Base-by-base conservation (phyloP, 78 protist genomes). In the Dictyostelium brefeldianum region DNA sequence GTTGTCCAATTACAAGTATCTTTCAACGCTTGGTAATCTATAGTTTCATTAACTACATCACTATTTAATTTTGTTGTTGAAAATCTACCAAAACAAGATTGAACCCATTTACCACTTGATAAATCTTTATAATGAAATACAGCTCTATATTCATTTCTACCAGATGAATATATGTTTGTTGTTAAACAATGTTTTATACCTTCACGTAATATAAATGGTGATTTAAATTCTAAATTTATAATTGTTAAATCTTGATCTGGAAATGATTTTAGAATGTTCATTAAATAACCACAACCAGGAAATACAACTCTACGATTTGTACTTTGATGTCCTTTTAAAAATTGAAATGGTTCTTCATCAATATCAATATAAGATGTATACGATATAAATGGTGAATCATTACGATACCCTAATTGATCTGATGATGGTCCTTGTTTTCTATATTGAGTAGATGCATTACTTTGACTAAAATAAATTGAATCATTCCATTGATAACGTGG, bases 401-500 rank as follows among this genome's bases (percentile, higher is more conserved):
- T 20, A 18, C 57, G 47, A 41, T 71, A n/a, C 20, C 81, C 81
- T 18, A 75, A 36, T 31, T 36, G 48, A 5, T 51, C 27, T 0
- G 41, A 25, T 1, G 81, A 17, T 75, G 81, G 81, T 4, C 81
- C 81, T 75, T 48, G 54, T 25, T n/a, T 12, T 75, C 41, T 75
- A 18, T 18, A 8, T 4, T 6, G 15, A 17, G 20, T 20, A 11
- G 48, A 3, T 69, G 29, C 36, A 25, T 18, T 3, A 0, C 20
- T 64, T 80, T 82, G 70, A 22, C 31, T 51, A 25, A 29, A 82
- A 69, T 69, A 69, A 4, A 7, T 5, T 2, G 69, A 9, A 15
- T 4, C 5, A 82, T 82, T 80, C 89, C 89, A 81, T 50, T 81
- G 89, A 27, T 81, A 81, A 27, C 64, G 2, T 43, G 89, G 89